These are phyloP conservation scores for Xerocomellus dryophilus DNA, from an alignment of 768 basidiomycete genomes.

Conservation along the genomic window DNA sequence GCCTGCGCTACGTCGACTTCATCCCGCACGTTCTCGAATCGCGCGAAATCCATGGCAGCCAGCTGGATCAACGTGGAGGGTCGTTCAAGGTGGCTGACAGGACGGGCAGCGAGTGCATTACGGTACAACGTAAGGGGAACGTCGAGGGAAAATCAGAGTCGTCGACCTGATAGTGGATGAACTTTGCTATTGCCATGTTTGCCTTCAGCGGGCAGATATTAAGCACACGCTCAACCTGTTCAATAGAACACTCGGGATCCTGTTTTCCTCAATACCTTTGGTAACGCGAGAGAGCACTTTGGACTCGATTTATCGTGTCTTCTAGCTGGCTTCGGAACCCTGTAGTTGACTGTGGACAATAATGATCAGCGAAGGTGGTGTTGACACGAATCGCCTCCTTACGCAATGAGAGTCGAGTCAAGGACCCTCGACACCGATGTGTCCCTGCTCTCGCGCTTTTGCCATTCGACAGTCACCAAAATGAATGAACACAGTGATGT, in stretches of 20 bases:
- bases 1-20: neutral
- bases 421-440: neutral
- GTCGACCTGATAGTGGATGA: neutral
- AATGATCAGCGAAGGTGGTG: neutral
- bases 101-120: neutral
- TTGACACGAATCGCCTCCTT: neutral
- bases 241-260: neutral
- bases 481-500: neutral
- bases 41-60: neutral
- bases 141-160: neutral
- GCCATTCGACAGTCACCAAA: neutral
- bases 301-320: neutral
- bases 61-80: conserved; percentile 1
- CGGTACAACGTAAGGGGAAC: neutral
- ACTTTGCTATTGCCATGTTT: conserved; percentile 3
- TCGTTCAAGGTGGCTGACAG: neutral
- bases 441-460: neutral
- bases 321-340: neutral
- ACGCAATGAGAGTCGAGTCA: neutral
- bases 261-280: neutral
- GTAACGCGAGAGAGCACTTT: neutral
- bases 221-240: conserved; percentile 1
- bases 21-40: neutral
- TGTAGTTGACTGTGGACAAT: neutral
- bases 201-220: conserved; percentile 2